Conservation (phyloP, 805 yeast genomes). For the Tetrapisispora fleetii region DNA sequence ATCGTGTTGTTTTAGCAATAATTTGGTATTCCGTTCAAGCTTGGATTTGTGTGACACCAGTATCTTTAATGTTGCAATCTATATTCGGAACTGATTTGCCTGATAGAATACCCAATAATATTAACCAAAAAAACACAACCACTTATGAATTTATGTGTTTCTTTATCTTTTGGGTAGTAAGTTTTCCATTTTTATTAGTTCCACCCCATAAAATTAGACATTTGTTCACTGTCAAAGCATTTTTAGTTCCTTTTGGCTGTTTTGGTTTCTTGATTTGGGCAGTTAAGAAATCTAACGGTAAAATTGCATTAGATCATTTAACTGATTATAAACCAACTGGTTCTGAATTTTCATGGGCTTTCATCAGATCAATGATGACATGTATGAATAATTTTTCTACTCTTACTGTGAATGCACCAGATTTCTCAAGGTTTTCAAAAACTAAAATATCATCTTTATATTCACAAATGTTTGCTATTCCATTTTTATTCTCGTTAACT, state of each 20-base stretch:
- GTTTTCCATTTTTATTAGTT: conserved; percentile 72
- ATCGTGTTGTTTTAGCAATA: conserved; percentile 78
- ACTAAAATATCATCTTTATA: conserved; percentile 36
- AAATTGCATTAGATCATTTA: conserved; percentile 21
- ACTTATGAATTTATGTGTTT: conserved; percentile 66
- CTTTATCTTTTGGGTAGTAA: conserved; percentile 72
- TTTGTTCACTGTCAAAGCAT: conserved; percentile 73
- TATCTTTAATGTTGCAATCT: conserved; percentile 64
- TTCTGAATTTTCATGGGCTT: conserved; percentile 47
- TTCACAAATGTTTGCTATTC: conserved; percentile 53
- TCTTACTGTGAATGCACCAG: conserved; percentile 72
- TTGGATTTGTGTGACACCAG: conserved; percentile 77
- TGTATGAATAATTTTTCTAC: conserved; percentile 74
- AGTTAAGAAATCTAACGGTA: conserved; percentile 64
- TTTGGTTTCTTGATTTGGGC: conserved; percentile 80
- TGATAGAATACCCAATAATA: conserved; percentile 52
- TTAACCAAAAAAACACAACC: conserved; percentile 50
- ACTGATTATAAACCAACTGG: conserved; percentile 16
- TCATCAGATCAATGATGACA: conserved; percentile 61
- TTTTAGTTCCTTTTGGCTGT: conserved; percentile 73
- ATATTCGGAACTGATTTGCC: conserved; percentile 62
- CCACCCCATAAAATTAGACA: conserved; percentile 78
- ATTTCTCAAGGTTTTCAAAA: conserved; percentile 66
- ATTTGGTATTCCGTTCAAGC: conserved; percentile 87
- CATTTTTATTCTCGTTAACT: conserved; percentile 62